Evolutionary conservation across 2,329 filamentous ascomycete genomes (phyloP).

Genomic region (Cordyceps javanica): DNA sequence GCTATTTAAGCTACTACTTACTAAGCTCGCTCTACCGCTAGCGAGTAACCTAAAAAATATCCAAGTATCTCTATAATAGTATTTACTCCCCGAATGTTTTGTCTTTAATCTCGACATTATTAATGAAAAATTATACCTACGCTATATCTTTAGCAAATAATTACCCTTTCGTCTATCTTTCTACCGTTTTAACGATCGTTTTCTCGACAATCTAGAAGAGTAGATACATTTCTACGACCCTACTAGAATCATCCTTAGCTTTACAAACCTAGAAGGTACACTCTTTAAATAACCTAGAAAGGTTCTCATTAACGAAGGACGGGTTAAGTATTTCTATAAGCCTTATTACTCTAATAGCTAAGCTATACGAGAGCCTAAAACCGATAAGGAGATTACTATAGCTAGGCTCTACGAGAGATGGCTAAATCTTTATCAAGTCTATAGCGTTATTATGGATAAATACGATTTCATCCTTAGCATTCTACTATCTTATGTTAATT

Average conservation of each 20-base stretch:
- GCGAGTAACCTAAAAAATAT: conserved; percentile 2
- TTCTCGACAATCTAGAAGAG: conserved; percentile 19
- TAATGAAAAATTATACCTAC: conserved; percentile 8
- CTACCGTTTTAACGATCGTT: conserved; percentile 14
- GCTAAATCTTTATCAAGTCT: conserved; percentile 16
- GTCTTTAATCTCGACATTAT: conserved; percentile 16
- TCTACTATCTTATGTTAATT: conserved; percentile 15
- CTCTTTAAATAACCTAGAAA: conserved; percentile 18
- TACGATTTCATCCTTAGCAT: conserved; percentile 14
- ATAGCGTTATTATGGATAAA: conserved; percentile 18
- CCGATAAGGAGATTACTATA: conserved; percentile 13
- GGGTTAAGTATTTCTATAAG: conserved; percentile 19
- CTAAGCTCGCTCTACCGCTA: conserved; percentile 17
- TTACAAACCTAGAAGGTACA: conserved; percentile 16
- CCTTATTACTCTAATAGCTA: conserved; percentile 13
- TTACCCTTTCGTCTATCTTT: conserved; percentile 13
- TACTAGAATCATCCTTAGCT: conserved; percentile 15
- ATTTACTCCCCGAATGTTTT: conserved; percentile 18
- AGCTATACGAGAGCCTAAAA: conserved; percentile 15
- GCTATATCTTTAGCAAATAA: not conserved
- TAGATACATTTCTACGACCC: conserved; percentile 21
- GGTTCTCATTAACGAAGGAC: conserved; percentile 16
- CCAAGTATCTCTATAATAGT: conserved; percentile 16
- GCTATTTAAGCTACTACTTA: conserved; percentile 17
- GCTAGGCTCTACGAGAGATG: conserved; percentile 12